Evolutionary conservation across 208 protist genomes (phyloP), one percentile per base, ranked within the genome.

Genomic region (Acanthamoeba divionensis): DNA sequence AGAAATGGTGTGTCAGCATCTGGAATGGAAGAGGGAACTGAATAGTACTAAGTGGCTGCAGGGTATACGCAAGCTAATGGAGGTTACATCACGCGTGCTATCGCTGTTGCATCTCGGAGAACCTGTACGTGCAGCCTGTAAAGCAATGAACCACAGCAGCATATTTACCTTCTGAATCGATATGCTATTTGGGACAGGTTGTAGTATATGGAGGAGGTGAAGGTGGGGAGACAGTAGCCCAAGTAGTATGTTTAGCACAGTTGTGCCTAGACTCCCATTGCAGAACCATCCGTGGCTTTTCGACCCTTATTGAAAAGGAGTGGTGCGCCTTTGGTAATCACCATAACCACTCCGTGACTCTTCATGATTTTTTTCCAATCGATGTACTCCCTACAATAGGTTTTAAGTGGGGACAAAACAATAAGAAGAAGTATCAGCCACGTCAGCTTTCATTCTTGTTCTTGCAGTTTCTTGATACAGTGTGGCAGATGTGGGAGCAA

Each of bases 211-310:
- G n/a, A n/a, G n/a, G n/a, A n/a, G n/a, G n/a, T n/a, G n/a, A n/a
- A n/a, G n/a, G n/a, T n/a, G n/a, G n/a, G n/a, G n/a, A n/a, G n/a
- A n/a, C n/a, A n/a, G n/a, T n/a, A n/a, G n/a, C n/a, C n/a, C n/a
- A n/a, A n/a, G n/a, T n/a, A n/a, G n/a, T n/a, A n/a, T n/a, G n/a
- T n/a, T n/a, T 60, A n/a, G 52, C 52, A n/a, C 45, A 83, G 79
- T 48, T 87, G 33, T 87, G 79, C 54, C 63, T 98, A 24, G 97
- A 98, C 80, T 96, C 96, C 41, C 97, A 96, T 93, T 97, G 96
- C 91, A 95, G 97, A 75, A 98, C 97, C 52, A 92, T 96, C 29
- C 57, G 96, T 15, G 97, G 97, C 24, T 98, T 98, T 91, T 94
- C 92, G 87, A 90, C 94, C 10, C 83, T 98, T 48, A 83, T 98